Conservation (phyloP, 1,139 yeast genomes). For the Nakaseomyces bracarensis region DNA sequence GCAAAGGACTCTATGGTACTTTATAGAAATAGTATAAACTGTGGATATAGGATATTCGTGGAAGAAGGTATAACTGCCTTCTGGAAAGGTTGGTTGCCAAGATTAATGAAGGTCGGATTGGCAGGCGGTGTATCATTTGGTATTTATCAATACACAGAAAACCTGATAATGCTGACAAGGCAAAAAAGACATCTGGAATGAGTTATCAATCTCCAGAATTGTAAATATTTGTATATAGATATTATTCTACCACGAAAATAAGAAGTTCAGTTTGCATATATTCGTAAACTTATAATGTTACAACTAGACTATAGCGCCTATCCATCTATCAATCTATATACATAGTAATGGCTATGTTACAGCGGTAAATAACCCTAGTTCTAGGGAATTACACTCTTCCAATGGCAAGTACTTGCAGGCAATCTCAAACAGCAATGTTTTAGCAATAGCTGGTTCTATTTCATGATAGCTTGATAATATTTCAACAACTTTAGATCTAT, state of each 20-base stretch:
- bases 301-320: too few relatives aligned
- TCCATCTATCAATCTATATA: too few relatives aligned
- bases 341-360: too few relatives aligned
- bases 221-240: conserved; percentile 4
- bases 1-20: conserved; percentile 49
- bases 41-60: conserved; percentile 63
- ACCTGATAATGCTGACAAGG: conserved; percentile 21
- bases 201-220: neutral
- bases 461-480: neutral
- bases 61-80: conserved; percentile 58
- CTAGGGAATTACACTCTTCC: conserved; percentile 25
- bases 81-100: conserved; percentile 76
- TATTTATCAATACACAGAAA: conserved; percentile 56
- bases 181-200: conserved; percentile 16
- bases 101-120: conserved; percentile 68
- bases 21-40: conserved; percentile 55
- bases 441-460: neutral
- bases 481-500: neutral
- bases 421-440: conserved; percentile 20
- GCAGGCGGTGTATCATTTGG: conserved; percentile 74
- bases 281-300: neutral
- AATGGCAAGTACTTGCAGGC: conserved; percentile 22
- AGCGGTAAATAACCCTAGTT: conserved; percentile 15
- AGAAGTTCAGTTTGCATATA: neutral
- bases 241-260: neutral